Evolutionary conservation across 805 yeast species (phyloP).

Genomic region (Zygoascus biomembranicola): DNA sequence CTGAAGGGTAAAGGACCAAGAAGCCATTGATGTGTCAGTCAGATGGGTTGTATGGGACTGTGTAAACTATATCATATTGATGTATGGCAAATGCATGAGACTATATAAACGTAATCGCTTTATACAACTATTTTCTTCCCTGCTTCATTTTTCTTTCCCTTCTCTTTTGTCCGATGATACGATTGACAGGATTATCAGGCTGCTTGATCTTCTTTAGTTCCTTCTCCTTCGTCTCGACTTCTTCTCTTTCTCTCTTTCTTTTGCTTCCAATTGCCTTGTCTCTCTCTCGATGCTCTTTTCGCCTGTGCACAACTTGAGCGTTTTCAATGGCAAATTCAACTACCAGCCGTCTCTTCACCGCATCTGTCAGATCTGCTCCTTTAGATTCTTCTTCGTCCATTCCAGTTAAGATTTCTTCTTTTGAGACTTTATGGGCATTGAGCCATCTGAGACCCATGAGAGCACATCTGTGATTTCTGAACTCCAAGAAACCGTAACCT

Average conservation of each 20-base stretch:
- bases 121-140: neutral
- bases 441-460: constrained; percentile 96
- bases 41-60: neutral
- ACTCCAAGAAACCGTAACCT: constrained; percentile 95
- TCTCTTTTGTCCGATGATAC: constrained; percentile 29
- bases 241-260: constrained; percentile 22
- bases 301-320: constrained; percentile 86
- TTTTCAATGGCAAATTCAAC: constrained; percentile 96
- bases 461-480: constrained; percentile 84
- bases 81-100: neutral
- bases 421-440: constrained; percentile 80
- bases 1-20: constrained; percentile 65
- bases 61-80: neutral
- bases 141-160: constrained; percentile 19
- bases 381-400: constrained; percentile 16
- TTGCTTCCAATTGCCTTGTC: constrained; percentile 16
- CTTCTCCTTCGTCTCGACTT: constrained; percentile 5
- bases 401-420: constrained; percentile 46
- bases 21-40: constrained; percentile 40
- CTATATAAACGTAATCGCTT: neutral
- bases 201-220: constrained; percentile 3
- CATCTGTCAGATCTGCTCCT: constrained; percentile 19
- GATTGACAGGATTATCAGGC: constrained; percentile 17
- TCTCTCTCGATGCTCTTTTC: constrained; percentile 45
- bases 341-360: constrained; percentile 64